These are phyloP conservation scores for Chrysoporthe puriensis DNA, from an alignment of 2,329 filamentous ascomycete species.

Conservation along the genomic window DNA sequence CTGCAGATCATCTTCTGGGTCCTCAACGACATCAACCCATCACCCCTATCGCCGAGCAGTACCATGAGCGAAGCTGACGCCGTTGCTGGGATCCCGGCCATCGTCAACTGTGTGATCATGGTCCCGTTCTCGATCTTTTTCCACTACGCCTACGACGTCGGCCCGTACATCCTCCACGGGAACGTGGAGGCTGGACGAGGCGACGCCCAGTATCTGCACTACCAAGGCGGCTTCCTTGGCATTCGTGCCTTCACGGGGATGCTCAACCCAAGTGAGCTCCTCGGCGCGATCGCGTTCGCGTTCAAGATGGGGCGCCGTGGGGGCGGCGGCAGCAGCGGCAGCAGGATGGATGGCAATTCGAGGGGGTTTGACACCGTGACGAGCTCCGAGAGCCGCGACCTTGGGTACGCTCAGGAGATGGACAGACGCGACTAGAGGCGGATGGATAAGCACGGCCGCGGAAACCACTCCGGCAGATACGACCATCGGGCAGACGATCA, in stretches of 20 bases:
- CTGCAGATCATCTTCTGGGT: slow-evolving; percentile 30
- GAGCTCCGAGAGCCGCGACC: slow-evolving; percentile 5
- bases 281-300: slow-evolving; percentile 14
- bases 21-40: slow-evolving; percentile 28
- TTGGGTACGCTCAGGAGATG: slow-evolving; percentile 9
- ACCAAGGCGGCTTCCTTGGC: slow-evolving; percentile 33
- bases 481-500: background rate
- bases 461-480: slow-evolving; percentile 2
- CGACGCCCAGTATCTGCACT: slow-evolving; percentile 29
- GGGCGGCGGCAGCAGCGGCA: background rate
- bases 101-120: slow-evolving; percentile 35
- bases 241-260: slow-evolving; percentile 28
- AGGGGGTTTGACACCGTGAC: background rate
- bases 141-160: slow-evolving; percentile 32
- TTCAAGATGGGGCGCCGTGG: slow-evolving; percentile 13
- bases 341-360: background rate
- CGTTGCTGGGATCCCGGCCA: slow-evolving; percentile 32
- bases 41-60: slow-evolving; percentile 29
- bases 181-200: slow-evolving; percentile 22
- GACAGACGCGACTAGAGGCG: slow-evolving; percentile 10
- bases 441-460: background rate
- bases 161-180: slow-evolving; percentile 32
- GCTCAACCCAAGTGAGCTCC: slow-evolving; percentile 28
- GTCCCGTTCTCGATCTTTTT: slow-evolving; percentile 34
- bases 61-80: slow-evolving; percentile 33